Conservation (phyloP, 1,284 basidiomycete species). For the Fistulina hepatica region DNA sequence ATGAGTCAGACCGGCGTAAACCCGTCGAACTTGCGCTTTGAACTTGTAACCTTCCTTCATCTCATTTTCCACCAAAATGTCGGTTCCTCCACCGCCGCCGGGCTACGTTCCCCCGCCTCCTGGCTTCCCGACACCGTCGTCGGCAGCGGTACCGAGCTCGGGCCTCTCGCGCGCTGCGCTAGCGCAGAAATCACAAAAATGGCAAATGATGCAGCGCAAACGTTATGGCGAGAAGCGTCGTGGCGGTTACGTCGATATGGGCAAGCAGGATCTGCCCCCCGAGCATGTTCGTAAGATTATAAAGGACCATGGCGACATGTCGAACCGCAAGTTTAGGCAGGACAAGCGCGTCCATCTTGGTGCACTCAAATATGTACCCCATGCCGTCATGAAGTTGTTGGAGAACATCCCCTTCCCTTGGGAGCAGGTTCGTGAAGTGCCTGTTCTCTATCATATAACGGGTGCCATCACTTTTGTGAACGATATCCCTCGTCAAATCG, state of each 20-base stretch:
- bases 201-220: slow-evolving; percentile 88
- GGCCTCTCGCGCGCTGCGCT: slow-evolving; percentile 31
- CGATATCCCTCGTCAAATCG: slow-evolving; percentile 92
- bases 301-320: slow-evolving; percentile 97
- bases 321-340: slow-evolving; percentile 91
- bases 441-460: slow-evolving; percentile 96
- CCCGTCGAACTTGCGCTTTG: no score
- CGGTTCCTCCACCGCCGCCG: no score
- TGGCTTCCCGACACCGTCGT: no score
- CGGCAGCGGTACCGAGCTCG: slow-evolving; percentile 16
- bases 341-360: slow-evolving; percentile 99
- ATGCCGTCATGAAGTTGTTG: slow-evolving; percentile 97
- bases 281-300: slow-evolving; percentile 98
- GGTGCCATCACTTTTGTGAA: slow-evolving; percentile 99
- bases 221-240: slow-evolving; percentile 84
- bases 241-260: slow-evolving; percentile 85
- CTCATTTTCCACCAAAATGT: no score
- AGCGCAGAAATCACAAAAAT: slow-evolving; percentile 84
- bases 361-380: slow-evolving; percentile 97
- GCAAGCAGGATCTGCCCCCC: slow-evolving; percentile 86
- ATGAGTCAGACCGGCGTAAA: no score
- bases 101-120: no score
- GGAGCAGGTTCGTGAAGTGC: slow-evolving; percentile 98
- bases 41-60: no score
- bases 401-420: slow-evolving; percentile 99